Base-by-base conservation (phyloP, 202 grass and related monocot genomes). In the Zoysia matrella region DNA sequence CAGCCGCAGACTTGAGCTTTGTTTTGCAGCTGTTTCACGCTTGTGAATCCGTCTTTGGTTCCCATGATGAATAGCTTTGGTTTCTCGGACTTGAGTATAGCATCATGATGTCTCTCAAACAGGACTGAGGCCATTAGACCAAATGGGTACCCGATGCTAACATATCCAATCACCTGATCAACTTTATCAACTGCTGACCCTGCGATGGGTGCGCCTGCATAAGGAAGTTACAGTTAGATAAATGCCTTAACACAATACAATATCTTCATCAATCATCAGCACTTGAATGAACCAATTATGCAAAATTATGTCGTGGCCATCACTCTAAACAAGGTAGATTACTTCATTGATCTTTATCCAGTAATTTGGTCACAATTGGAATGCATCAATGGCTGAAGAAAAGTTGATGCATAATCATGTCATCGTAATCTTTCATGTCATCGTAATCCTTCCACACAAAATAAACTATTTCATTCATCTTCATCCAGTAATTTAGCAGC, bases 151-250 rank as follows among this genome's bases (percentile, higher is more conserved):
- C 22, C 22, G 22, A 22, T 22, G 22, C 22, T 22, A 22, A 22
- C 22, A 22, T 22, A 22, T 22, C 22, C 22, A 22, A 22, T 22
- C 22, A 22, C 22, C 22, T 22, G 22, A 22, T 22, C 22, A 22
- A 22, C 22, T 22, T 22, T 22, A 22, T 22, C 22, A 22, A 22
- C 22, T 22, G 22, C 22, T 22, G 22, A 22, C 22, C 22, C 22
- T 22, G 22, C 22, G 0, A 22, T 22, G 22, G 22, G 22, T 22
- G 22, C 22, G 22, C 22, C 22, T 22, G 22, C 22, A 30, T 55
- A 60, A 76, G 9, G 45, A 86, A 82, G 83, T 43, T 84, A 47
- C 58, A 81, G 3, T 73, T 65, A 85, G 82, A 84, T 62, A 72
- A 18, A 75, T 79, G 69, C 9, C 65, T 64, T 84, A 61, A 67